These are phyloP conservation scores for Acer saccharum DNA, from an alignment of 345 rosid genomes.

Conservation along the genomic window DNA sequence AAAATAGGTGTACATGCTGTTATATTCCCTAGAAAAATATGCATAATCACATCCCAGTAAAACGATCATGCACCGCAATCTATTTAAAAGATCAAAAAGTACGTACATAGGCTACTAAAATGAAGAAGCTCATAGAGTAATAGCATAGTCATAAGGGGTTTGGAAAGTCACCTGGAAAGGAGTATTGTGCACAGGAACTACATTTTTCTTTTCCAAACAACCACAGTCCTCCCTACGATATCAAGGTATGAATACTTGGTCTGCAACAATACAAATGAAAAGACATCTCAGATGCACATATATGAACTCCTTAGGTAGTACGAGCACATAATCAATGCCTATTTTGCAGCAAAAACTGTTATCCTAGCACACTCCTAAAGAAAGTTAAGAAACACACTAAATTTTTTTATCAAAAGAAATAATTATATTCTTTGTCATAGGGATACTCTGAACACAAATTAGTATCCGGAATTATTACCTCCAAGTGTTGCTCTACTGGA, in stretches of 20 bases:
- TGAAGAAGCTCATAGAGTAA: neutral
- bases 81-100: neutral
- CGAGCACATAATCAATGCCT: neutral
- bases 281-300: constrained; percentile 15
- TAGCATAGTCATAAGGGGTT: neutral
- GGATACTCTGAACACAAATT: neutral
- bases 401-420: constrained; percentile 10
- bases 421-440: neutral
- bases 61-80: neutral
- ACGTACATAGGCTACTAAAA: neutral
- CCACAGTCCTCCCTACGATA: constrained; percentile 93
- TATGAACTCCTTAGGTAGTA: neutral
- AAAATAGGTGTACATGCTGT: neutral
- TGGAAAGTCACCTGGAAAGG: constrained; percentile 77
- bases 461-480: constrained; percentile 47
- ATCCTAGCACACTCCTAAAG: neutral
- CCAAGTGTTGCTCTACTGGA: constrained; percentile 74
- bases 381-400: neutral
- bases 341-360: neutral
- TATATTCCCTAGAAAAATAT: neutral
- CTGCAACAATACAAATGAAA: constrained; percentile 42
- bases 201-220: constrained; percentile 90
- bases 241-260: constrained; percentile 94
- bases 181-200: constrained; percentile 70
- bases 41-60: neutral